A percentile compares a stretch with the other conserved stretches of the same genome.
phyloP scores from a whole-genome alignment of 2,329 filamentous ascomycete species.

The Fusarium coicis region DNA sequence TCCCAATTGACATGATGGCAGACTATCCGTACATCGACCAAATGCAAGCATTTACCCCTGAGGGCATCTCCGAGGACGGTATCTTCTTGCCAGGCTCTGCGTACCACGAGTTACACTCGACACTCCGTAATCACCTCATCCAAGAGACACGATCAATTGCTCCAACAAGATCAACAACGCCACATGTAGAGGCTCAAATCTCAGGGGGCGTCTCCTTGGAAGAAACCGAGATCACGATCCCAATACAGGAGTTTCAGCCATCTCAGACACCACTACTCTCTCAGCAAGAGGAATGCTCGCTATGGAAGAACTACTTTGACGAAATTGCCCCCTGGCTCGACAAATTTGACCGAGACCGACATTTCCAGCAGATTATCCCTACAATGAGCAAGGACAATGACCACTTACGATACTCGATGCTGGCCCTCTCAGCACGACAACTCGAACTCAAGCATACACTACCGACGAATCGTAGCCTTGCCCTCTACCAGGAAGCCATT shows the following conservation, averaged over 20 bases:
- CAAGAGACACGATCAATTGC: conserved; percentile 55
- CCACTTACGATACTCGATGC: conserved; percentile 60
- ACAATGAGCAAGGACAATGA: conserved; percentile 56
- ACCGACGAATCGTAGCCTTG: conserved; percentile 55
- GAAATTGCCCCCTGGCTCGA: conserved; percentile 60
- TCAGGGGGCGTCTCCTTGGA: conserved; percentile 11
- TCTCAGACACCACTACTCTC: conserved; percentile 36
- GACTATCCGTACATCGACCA: conserved; percentile 43
- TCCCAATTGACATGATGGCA: conserved; percentile 26
- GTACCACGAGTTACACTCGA: conserved; percentile 59
- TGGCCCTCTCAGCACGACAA: conserved; percentile 63
- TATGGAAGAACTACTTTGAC: conserved; percentile 57
- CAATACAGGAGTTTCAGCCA: conserved; percentile 32
- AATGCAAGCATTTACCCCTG: conserved; percentile 47
- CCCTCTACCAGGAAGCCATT: conserved; percentile 63
- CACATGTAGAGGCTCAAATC: conserved; percentile 29
- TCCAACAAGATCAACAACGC: conserved; percentile 47
- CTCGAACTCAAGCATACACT: conserved; percentile 55
- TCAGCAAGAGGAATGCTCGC: conserved; percentile 46
- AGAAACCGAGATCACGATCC: conserved; percentile 16
- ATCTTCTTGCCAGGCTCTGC: conserved; percentile 60
- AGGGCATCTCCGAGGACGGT: conserved; percentile 51
- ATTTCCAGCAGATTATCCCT: conserved; percentile 60
- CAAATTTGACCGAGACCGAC: conserved; percentile 61
- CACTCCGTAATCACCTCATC: conserved; percentile 57